phyloP scores from a whole-genome alignment of 2,329 filamentous ascomycete species.

The Xylariaceae sp. region DNA sequence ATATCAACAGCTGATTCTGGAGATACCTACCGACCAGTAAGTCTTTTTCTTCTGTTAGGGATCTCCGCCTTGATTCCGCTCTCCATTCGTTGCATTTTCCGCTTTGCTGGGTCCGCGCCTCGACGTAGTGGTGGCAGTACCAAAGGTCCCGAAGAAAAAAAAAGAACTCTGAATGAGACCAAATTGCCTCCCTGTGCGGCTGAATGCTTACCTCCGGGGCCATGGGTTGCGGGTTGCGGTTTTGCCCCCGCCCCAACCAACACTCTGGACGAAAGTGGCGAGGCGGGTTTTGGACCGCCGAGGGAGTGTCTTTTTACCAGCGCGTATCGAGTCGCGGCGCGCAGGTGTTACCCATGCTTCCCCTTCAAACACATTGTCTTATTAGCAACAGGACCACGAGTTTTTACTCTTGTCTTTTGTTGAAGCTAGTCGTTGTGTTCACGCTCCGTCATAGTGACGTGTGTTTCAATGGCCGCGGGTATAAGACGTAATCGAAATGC shows the following conservation, averaged over 20 bases:
- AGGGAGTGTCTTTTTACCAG: background rate
- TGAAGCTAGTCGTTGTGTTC: background rate
- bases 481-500: conserved; percentile 24
- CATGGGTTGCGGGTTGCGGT: background rate
- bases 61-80: background rate
- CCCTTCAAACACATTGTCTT: background rate
- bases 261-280: background rate
- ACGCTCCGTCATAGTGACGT: conserved; percentile 17
- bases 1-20: conserved; percentile 52
- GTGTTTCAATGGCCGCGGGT: background rate
- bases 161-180: conserved; percentile 2
- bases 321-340: background rate
- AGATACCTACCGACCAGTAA: conserved; percentile 57
- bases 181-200: conserved; percentile 1
- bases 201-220: background rate
- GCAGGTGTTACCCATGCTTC: background rate
- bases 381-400: background rate
- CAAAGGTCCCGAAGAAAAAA: background rate
- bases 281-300: background rate
- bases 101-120: background rate
- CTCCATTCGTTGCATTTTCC: background rate
- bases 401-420: background rate
- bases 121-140: conserved; percentile 4
- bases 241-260: background rate
- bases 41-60: conserved; percentile 15